Evolutionary conservation across 306 rosid genomes (phyloP).

Genomic region (Phaseolus lunatus): DNA sequence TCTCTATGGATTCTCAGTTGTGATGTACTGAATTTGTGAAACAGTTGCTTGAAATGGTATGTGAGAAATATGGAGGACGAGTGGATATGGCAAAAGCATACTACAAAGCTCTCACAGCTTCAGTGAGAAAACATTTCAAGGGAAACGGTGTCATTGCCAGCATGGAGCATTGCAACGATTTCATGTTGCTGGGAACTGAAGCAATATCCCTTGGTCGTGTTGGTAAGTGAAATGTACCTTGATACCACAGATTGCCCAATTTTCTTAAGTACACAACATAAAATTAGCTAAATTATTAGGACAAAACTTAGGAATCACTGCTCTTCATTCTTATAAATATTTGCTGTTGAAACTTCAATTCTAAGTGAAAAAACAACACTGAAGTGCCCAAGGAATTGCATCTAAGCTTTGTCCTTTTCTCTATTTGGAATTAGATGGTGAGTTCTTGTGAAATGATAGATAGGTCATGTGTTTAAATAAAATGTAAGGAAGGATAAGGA

Average conservation of each 20-base stretch:
- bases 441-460: too few relatives aligned
- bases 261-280: not conserved
- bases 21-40: not conserved
- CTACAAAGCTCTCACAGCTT: constrained; percentile 79
- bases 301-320: too few relatives aligned
- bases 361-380: too few relatives aligned
- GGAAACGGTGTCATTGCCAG: constrained; percentile 98
- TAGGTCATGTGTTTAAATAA: too few relatives aligned
- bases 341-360: too few relatives aligned
- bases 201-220: constrained; percentile 95
- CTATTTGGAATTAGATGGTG: too few relatives aligned
- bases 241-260: not conserved
- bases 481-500: too few relatives aligned
- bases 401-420: too few relatives aligned
- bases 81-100: constrained; percentile 92
- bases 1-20: not conserved
- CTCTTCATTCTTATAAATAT: too few relatives aligned
- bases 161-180: constrained; percentile 98
- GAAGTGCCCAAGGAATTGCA: too few relatives aligned
- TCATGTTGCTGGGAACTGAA: constrained; percentile 95
- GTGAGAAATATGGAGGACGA: constrained; percentile 90
- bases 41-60: constrained; percentile 85
- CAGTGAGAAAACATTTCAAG: constrained; percentile 81
- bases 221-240: constrained; percentile 51
- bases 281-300: too few relatives aligned